Base-by-base conservation (phyloP, 2,329 filamentous ascomycete genomes). In the Chaetomiaceae sp. region DNA sequence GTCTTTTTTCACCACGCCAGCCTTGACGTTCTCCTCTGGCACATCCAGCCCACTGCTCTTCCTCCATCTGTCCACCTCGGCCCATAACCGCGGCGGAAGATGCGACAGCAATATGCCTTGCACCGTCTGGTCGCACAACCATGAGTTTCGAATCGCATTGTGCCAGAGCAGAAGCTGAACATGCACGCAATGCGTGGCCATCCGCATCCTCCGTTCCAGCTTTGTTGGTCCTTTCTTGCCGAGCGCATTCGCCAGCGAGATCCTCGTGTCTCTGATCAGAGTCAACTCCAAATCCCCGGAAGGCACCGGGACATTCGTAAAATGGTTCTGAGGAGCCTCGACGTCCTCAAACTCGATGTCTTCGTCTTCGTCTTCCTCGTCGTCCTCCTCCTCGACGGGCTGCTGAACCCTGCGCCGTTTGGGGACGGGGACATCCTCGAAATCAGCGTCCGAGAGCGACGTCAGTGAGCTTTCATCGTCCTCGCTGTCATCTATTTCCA, bases 121-220 rank as follows among this genome's bases (percentile, higher is more conserved):
- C 0, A 95, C 75, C 55, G 87, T 80, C 3, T 77, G 67, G 60
- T 97, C 87, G 59, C 88, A 88, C 17, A 90, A 70, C 85, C 92
- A 97, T 0, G 81, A 75, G 65, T 97, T 96, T 37, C 88, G 82
- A 13, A 93, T 69, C 0, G 88, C 81, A 63, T 97, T 97, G 65
- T 97, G 91, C 77, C 86, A 96, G 53, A 99, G 77, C 14, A 99
- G 73, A 46, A 83, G 81, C 65, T 95, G 84, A 2, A 97, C 90
- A 67, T 99, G 93, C 59, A 96, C 77, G 60, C 88, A 87, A 67
- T 99, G 93, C 0, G 89, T 90, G 3, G 83, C 77, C 30, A 84
- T 79, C 21, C 93, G 80, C 50, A 92, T 86, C 54, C 83, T 79
- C 45, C 89, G 82, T 64, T 96, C 89, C 23, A 86, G 81, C 68